Base-by-base conservation (phyloP, 345 rosid genomes). In the Ceriops decandra region DNA sequence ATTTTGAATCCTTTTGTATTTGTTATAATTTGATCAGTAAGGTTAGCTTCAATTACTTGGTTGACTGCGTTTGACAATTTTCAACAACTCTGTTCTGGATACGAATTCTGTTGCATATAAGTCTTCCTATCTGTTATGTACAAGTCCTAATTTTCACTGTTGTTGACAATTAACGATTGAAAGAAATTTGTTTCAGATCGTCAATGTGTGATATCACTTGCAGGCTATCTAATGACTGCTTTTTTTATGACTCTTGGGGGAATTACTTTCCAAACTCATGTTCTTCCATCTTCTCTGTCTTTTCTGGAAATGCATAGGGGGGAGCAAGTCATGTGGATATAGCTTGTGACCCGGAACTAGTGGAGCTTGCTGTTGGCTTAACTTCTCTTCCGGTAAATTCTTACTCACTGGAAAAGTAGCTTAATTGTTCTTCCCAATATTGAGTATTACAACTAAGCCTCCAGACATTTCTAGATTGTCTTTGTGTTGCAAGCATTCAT, bases 251-350 rank as follows among this genome's bases (percentile, higher is more conserved):
- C 13, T 32, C 27, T 36, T 15, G 15, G 3, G 16, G 17, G 1
- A 51, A 26, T 10, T 13, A 22, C 19, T 20, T 27, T 68, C 20
- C 32, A 26, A 17, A 8, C n/a, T 47, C 15, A 24, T 36, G 15
- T 61, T 22, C n/a, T 32, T 33, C 22, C 13, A 30, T 75, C 21
- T 52, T 49, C 53, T 73, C 1, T 42, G 17, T 42, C 49, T 42
- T 42, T 17, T 54, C 15, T 22, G 16, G 58, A 26, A 24, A 71
- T 8, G 6, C 58, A 46, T 76, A 84, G 87, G 91, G 91, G 26
- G 88, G 91, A 78, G 91, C 91, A 36, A 85, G 87, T 65, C 91
- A 87, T 71, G 85, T 87, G 52, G 91, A 85, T 67, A 87, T 87
- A 51, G 91, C 88, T 65, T 85, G 91, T 72, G 86, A 87, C 65